phyloP scores from a whole-genome alignment of 352 stramenopile species.

The Globisporangium lucens region DNA sequence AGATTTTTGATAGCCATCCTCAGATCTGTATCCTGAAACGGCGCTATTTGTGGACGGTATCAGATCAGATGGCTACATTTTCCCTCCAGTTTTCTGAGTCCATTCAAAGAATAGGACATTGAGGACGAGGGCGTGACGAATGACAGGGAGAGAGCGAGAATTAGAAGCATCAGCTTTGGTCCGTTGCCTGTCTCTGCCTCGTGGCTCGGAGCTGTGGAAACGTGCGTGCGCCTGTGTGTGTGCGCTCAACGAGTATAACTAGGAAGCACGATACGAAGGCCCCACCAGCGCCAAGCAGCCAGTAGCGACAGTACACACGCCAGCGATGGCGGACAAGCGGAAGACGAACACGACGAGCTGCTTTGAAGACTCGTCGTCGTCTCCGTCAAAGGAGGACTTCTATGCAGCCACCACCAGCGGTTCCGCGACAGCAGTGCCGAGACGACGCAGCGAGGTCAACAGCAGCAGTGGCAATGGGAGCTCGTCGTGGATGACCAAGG shows the following conservation, averaged over 20 bases:
- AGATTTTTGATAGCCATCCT: background rate
- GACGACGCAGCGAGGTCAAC: constrained; percentile 27
- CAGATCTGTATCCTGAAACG: background rate
- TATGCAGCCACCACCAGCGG: constrained; percentile 31
- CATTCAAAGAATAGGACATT: background rate
- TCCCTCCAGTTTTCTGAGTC: background rate
- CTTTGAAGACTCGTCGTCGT: constrained; percentile 20
- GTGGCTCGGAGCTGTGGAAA: background rate
- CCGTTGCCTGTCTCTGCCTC: background rate
- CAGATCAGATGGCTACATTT: constrained; percentile 1
- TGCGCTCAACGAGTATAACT: background rate
- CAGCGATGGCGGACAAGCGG: constrained; percentile 36
- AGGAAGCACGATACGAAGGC: background rate
- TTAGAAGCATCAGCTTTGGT: too few relatives aligned
- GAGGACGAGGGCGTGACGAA: constrained; percentile 8
- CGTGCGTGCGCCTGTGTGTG: background rate
- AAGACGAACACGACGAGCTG: constrained; percentile 24
- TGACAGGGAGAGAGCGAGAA: background rate
- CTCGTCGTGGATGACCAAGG: constrained; percentile 70
- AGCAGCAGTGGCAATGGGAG: constrained; percentile 14
- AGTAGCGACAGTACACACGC: constrained; percentile 13
- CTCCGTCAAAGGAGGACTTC: constrained; percentile 24
- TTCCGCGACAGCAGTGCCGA: background rate
- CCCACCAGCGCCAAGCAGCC: background rate
- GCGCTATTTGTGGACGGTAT: background rate